Evolutionary conservation across 192 early-diverging fungal species (phyloP), one percentile per base, ranked within the genome.

Genomic region (Umbelopsis sp.): DNA sequence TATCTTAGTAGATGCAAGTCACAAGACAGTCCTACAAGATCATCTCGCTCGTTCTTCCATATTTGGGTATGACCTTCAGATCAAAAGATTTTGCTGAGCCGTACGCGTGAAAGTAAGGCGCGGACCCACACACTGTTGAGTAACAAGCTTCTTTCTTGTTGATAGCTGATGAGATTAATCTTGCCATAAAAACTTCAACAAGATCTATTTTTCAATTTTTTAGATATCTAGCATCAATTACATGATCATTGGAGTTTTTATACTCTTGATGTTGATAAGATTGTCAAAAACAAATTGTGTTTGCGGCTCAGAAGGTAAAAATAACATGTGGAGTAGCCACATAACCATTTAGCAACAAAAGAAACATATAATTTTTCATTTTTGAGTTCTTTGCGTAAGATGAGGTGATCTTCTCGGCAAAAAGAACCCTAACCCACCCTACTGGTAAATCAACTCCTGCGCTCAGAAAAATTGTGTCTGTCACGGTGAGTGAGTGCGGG

Each of bases 1-100:
- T 62, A 62, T 62, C 56, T 62, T 20, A 41, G 56, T 62, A 62
- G 56, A 62, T 62, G 56, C 26, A 62, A 62, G 56, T 62, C 56
- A 62, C 56, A 62, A 62, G 26, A 41, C 56, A 62, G 56, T 62
- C 56, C 56, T 29, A 62, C 56, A 22, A 62, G 56, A 62, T 62
- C 56, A 62, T 62, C 56, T 62, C 31, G 56, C 56, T 31, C 31
- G 56, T 31, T 62, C 56, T 62, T 62, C 56, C 56, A 62, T 62
- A 34, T 62, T 29, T 62, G 56, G 56, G 56, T n/a, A 62, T 62
- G 8, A 31, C 47, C n/a, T 21, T n/a, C 20, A 49, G 47, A 49
- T 49, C 47, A 49, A 21, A 49, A n/a, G n/a, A 17, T 49, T 49
- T 21, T 17, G 16, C 47, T 41, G 38, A 41, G 38, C 47, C 47